These are phyloP conservation scores for Diaporthe vexans DNA, from an alignment of 2,329 filamentous ascomycete species.

Conservation along the genomic window DNA sequence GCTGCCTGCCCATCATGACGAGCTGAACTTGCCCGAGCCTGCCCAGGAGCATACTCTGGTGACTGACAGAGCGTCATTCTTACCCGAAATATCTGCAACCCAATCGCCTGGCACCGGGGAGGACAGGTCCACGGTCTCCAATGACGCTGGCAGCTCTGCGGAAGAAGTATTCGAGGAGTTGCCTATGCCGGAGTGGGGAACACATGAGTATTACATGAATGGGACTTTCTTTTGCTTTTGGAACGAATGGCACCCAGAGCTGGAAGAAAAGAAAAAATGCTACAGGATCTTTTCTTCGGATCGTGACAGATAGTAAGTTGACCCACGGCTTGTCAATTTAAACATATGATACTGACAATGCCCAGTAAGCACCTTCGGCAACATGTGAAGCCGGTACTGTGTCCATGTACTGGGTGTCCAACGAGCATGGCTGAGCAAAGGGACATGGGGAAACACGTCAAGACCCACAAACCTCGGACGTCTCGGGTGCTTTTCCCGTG, in stretches of 20 bases:
- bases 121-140: background rate
- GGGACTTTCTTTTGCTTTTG: background rate
- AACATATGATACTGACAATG: background rate
- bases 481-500: background rate
- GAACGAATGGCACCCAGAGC: background rate
- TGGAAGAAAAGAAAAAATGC: background rate
- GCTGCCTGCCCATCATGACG: background rate
- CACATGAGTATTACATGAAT: background rate
- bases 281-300: rapidly evolving
- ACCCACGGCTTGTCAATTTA: background rate
- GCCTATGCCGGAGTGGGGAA: background rate
- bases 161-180: background rate
- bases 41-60: background rate
- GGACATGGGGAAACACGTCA: slow-evolving; percentile 8
- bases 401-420: background rate
- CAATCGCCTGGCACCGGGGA: background rate
- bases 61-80: background rate
- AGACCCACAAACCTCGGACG: background rate
- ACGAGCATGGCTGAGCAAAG: background rate
- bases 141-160: background rate
- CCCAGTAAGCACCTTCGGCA: background rate
- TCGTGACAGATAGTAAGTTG: background rate
- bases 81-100: background rate
- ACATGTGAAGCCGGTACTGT: slow-evolving; percentile 8
- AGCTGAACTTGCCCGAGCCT: background rate